A percentile compares a stretch with the other conserved stretches of the same genome.
Conservation (phyloP, 371 early-diverging fungal species). For the Apophysomyces trapeziformis region DNA sequence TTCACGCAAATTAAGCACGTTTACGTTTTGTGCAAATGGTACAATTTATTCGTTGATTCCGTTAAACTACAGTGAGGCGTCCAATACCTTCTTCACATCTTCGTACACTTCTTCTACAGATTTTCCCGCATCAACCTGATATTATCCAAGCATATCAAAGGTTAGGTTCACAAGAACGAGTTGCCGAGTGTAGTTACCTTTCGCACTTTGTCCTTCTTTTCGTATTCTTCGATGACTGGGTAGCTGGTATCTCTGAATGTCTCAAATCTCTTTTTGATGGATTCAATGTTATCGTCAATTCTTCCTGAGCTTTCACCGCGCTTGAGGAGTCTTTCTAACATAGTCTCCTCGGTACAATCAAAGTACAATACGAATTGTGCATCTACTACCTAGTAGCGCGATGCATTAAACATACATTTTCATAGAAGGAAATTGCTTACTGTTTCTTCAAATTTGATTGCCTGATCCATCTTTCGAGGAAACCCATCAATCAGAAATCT, state of each 20-base stretch:
- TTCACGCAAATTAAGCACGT: no score
- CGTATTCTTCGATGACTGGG: conserved; percentile 90
- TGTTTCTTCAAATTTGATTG: conserved; percentile 87
- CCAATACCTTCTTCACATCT: conserved; percentile 53
- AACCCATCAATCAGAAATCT: conserved; percentile 96
- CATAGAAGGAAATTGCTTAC: conserved; percentile 45
- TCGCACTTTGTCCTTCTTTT: conserved; percentile 74
- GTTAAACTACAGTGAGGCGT: conserved; percentile 31
- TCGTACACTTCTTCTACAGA: conserved; percentile 62
- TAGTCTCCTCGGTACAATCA: conserved; percentile 90
- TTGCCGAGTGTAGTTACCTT: conserved; percentile 59
- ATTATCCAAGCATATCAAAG: conserved; percentile 73
- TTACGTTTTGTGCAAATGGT: no score
- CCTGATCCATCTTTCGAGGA: conserved; percentile 95
- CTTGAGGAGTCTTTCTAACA: conserved; percentile 86
- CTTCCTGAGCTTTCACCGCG: conserved; percentile 94
- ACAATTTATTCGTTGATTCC: conserved; percentile 13
- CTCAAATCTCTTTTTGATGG: conserved; percentile 92
- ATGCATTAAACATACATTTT: background rate
- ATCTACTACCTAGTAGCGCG: conserved; percentile 58
- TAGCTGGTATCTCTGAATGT: conserved; percentile 83
- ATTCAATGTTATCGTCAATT: conserved; percentile 93
- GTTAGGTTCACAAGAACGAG: no score
- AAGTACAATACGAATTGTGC: conserved; percentile 84
- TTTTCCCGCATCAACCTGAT: conserved; percentile 61